These are phyloP conservation scores for Melaleuca quinquenervia DNA, from an alignment of 345 rosid species.

Conservation along the genomic window DNA sequence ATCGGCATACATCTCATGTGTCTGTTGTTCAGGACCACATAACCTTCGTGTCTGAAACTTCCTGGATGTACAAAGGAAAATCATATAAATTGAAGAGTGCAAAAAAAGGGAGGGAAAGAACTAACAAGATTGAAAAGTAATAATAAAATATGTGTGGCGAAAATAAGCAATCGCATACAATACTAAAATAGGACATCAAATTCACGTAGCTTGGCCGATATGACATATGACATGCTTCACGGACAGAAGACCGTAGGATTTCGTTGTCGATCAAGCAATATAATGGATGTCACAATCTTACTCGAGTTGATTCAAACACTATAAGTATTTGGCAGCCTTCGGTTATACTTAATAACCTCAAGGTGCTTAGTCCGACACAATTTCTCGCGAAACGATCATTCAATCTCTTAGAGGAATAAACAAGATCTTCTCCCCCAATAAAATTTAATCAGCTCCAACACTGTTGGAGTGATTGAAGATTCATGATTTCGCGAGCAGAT, in stretches of 20 bases:
- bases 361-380: not conserved
- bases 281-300: fast-evolving
- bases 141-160: not conserved
- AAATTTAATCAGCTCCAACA: not conserved
- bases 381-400: not conserved
- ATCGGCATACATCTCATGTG: not conserved
- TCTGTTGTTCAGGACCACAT: not conserved
- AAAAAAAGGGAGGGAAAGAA: not conserved
- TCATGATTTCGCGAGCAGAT: not conserved
- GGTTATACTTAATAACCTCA: no score
- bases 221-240: fast-evolving
- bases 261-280: fast-evolving
- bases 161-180: not conserved
- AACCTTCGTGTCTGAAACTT: not conserved
- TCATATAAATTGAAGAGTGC: not conserved
- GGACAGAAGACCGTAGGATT: not conserved
- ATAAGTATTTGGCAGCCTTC: not conserved
- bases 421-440: not conserved
- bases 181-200: fast-evolving
- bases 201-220: fast-evolving
- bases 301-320: not conserved
- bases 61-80: not conserved
- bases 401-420: not conserved
- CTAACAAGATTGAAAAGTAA: not conserved
- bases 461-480: not conserved